Evolutionary conservation across 192 early-diverging fungal species (phyloP).

Genomic region (Polychytrium aggregatum): DNA sequence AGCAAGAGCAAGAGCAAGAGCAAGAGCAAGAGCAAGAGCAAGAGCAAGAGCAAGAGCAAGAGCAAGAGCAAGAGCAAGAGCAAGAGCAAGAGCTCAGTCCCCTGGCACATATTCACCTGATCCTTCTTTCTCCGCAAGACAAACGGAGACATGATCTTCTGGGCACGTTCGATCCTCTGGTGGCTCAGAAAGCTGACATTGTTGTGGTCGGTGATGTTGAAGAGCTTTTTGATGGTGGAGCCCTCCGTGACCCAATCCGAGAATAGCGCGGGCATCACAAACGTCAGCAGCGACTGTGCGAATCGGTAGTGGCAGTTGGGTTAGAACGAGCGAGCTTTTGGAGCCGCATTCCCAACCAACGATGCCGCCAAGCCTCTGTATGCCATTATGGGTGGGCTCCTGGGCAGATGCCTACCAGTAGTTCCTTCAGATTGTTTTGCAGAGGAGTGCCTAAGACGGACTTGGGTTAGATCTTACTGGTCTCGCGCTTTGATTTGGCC

Average conservation of each 20-base stretch:
- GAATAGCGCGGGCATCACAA: slow-evolving; percentile 78
- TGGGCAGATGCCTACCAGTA: slow-evolving; percentile 22
- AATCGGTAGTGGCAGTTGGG: too few relatives aligned
- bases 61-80: too few relatives aligned
- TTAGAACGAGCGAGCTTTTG: too few relatives aligned
- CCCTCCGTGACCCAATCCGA: slow-evolving; percentile 35
- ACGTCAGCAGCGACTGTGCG: slow-evolving; percentile 55
- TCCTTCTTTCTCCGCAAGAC: slow-evolving; percentile 72
- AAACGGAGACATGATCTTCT: slow-evolving; percentile 78
- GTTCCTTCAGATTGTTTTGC: slow-evolving; percentile 85
- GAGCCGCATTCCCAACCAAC: too few relatives aligned
- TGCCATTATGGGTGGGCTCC: background rate
- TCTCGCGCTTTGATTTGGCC: too few relatives aligned
- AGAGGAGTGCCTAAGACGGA: slow-evolving; percentile 96
- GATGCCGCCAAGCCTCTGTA: too few relatives aligned
- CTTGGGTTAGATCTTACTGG: too few relatives aligned
- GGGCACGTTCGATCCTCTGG: slow-evolving; percentile 64
- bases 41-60: too few relatives aligned
- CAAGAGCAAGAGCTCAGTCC: too few relatives aligned
- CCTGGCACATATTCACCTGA: slow-evolving; percentile 21
- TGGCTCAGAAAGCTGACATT: slow-evolving; percentile 14
- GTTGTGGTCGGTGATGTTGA: slow-evolving; percentile 37
- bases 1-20: too few relatives aligned
- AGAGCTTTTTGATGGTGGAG: slow-evolving; percentile 36
- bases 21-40: too few relatives aligned